These are phyloP conservation scores for Tetradesmus obliquus DNA, from an alignment of 139 green algal species.

Conservation along the genomic window DNA sequence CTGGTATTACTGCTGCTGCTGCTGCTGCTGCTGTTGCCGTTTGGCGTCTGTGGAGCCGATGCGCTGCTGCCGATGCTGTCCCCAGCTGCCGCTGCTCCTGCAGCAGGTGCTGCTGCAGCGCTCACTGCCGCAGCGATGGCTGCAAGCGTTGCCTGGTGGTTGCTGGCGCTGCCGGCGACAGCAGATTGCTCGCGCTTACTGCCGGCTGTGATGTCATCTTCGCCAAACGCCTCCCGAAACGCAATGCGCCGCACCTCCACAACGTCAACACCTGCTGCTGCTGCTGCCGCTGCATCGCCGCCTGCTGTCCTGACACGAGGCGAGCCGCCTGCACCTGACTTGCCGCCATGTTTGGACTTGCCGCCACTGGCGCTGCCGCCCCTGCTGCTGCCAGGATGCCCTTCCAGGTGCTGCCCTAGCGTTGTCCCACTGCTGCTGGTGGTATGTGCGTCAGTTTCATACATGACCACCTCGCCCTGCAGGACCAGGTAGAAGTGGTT, in stretches of 20 bases:
- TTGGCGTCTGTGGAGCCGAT: neutral
- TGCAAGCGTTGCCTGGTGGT: neutral
- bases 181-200: conserved; percentile 13
- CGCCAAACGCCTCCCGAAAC: conserved; percentile 24
- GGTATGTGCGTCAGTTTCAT: neutral
- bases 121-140: neutral
- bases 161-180: neutral
- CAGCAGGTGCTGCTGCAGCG: neutral
- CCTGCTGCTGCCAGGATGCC: neutral
- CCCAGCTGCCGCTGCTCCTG: neutral
- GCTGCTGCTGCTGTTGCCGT: neutral
- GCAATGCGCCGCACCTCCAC: conserved; percentile 15
- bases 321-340: neutral
- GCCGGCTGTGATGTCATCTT: conserved; percentile 13
- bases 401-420: neutral
- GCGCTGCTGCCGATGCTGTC: neutral
- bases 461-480: conserved; percentile 26
- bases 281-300: conserved; percentile 1
- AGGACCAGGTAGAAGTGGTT: conserved; percentile 29
- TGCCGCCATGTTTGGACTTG: neutral
- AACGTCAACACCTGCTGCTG: neutral
- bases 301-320: neutral
- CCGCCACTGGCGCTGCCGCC: neutral
- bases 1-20: neutral
- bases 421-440: neutral